Conservation (phyloP, 83 land plant species). For the Thuja plicata region DNA sequence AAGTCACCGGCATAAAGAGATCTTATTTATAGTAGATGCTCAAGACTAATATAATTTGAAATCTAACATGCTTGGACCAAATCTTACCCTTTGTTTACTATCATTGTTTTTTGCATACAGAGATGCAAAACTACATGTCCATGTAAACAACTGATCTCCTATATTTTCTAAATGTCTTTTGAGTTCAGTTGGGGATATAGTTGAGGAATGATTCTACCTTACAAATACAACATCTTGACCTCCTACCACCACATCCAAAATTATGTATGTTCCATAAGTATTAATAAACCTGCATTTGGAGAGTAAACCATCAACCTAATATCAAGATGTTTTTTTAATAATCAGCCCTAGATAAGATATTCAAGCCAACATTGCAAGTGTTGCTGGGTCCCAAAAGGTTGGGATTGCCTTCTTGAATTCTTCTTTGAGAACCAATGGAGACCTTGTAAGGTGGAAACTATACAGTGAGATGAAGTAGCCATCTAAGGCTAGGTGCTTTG, state of each 20-base stretch:
- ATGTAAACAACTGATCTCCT: constrained; percentile 68
- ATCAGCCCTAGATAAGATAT: not conserved
- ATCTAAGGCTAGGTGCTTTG: constrained; percentile 73
- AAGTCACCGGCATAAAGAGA: not conserved
- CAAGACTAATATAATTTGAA: not conserved
- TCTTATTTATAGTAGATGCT: not conserved
- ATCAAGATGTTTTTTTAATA: not conserved
- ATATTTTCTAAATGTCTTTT: constrained; percentile 57
- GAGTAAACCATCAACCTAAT: not conserved
- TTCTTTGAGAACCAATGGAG: constrained; percentile 53
- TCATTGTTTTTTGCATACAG: not conserved
- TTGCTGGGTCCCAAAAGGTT: constrained; percentile 56
- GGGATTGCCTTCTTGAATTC: constrained; percentile 71
- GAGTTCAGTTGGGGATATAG: constrained; percentile 51
- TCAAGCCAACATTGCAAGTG: constrained; percentile 45
- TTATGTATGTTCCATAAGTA: constrained; percentile 77
- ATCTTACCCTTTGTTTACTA: not conserved
- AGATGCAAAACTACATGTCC: constrained; percentile 40
- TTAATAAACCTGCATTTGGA: constrained; percentile 60
- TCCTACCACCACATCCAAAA: constrained; percentile 69
- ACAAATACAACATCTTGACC: constrained; percentile 72
- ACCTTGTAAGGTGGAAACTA: constrained; percentile 56
- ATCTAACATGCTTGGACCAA: not conserved
- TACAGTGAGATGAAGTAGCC: constrained; percentile 75
- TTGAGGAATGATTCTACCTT: constrained; percentile 69